phyloP scores from a whole-genome alignment of 2,329 filamentous ascomycete genomes.

The Alternaria postmessia region DNA sequence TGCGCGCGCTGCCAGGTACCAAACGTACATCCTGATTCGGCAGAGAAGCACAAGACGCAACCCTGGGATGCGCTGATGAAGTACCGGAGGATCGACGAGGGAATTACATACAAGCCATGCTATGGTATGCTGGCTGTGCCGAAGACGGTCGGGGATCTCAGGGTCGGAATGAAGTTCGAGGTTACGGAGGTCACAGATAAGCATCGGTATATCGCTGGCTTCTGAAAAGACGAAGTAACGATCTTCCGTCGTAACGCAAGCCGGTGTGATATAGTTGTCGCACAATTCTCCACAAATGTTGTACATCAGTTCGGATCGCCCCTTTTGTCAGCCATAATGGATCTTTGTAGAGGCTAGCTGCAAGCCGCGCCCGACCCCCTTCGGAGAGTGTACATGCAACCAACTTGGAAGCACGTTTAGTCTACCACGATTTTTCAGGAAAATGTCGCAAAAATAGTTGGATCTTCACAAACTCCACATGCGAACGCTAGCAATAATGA shows the following conservation, averaged over 20 bases:
- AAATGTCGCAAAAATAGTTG: neutral
- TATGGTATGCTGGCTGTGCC: slow-evolving; percentile 73
- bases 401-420: neutral
- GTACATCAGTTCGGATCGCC: neutral
- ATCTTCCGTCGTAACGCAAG: neutral
- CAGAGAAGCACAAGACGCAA: slow-evolving; percentile 64
- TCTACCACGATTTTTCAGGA: neutral
- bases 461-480: neutral
- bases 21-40: slow-evolving; percentile 71
- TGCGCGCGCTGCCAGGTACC: slow-evolving; percentile 70
- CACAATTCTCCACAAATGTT: neutral
- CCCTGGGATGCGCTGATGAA: slow-evolving; percentile 70
- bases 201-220: slow-evolving; percentile 62
- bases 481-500: neutral
- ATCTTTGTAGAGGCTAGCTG: neutral
- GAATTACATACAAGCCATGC: slow-evolving; percentile 70
- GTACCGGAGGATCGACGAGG: slow-evolving; percentile 67
- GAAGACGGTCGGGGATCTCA: slow-evolving; percentile 63
- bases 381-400: neutral
- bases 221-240: slow-evolving; percentile 20
- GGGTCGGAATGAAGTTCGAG: slow-evolving; percentile 67
- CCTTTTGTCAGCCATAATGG: neutral
- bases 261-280: neutral
- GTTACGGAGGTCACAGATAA: slow-evolving; percentile 65
- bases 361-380: neutral